phyloP scores from a whole-genome alignment of 2,329 filamentous ascomycete species.

The Pestalotiopsis sp. region DNA sequence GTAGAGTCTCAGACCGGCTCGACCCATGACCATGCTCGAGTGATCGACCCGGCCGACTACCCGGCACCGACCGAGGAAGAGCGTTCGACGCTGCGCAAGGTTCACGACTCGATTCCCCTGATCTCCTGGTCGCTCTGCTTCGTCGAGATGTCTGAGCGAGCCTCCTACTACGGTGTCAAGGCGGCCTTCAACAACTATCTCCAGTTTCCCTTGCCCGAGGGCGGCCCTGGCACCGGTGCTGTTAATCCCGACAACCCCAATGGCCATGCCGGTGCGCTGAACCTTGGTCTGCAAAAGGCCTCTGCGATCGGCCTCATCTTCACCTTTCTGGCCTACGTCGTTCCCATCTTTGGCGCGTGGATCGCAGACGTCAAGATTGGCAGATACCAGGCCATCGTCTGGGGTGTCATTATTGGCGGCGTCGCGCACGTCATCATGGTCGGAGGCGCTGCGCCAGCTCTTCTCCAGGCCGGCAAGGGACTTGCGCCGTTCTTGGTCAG shows the following conservation, averaged over 20 bases:
- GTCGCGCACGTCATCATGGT: conserved; percentile 68
- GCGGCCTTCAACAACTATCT: conserved; percentile 58
- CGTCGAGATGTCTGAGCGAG: conserved; percentile 54
- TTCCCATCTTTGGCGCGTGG: conserved; percentile 54
- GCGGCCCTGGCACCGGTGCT: conserved; percentile 38
- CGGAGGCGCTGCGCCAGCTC: conserved; percentile 61
- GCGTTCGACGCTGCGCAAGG: conserved; percentile 43
- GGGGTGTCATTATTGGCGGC: conserved; percentile 57
- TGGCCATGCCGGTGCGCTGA: conserved; percentile 51
- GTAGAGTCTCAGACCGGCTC: conserved; percentile 18
- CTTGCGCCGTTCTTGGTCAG: conserved; percentile 71
- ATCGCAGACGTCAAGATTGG: conserved; percentile 68
- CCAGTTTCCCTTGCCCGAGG: conserved; percentile 52
- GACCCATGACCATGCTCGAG: conserved; percentile 11
- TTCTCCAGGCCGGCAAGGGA: conserved; percentile 44
- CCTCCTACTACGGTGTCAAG: conserved; percentile 54
- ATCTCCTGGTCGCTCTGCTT: conserved; percentile 50
- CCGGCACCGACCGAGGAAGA: conserved; percentile 51
- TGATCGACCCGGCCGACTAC: conserved; percentile 28
- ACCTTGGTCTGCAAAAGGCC: conserved; percentile 50
- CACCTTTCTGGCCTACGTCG: conserved; percentile 50
- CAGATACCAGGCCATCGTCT: conserved; percentile 67
- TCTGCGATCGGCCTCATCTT: conserved; percentile 48
- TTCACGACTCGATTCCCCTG: conserved; percentile 45
- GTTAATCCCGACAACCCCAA: conserved; percentile 32